phyloP scores from a whole-genome alignment of 2,329 filamentous ascomycete species.

The Cordyceps farinosa region DNA sequence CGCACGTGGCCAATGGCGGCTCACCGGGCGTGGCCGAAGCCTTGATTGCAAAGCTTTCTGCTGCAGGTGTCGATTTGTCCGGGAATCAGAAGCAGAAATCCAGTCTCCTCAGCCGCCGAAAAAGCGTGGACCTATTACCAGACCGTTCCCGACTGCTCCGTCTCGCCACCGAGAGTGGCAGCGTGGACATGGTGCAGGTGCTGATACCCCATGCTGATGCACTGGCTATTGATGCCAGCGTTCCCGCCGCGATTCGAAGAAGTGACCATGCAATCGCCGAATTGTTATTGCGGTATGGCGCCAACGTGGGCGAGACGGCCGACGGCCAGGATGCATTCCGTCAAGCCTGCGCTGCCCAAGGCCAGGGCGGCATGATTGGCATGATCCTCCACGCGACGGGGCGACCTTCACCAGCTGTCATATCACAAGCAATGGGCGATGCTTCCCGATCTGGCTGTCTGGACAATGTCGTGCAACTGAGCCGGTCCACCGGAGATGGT shows the following conservation, averaged over 20 bases:
- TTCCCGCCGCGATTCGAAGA: conserved; percentile 47
- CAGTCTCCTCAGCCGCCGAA: conserved; percentile 45
- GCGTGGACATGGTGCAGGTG: conserved; percentile 52
- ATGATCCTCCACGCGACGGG: conserved; percentile 49
- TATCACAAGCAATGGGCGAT: conserved; percentile 51
- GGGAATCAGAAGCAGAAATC: conserved; percentile 46
- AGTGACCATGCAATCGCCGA: conserved; percentile 43
- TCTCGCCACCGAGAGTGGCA: conserved; percentile 47
- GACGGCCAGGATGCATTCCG: conserved; percentile 54
- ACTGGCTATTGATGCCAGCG: conserved; percentile 45
- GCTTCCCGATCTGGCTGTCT: conserved; percentile 48
- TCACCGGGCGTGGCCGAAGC: conserved; percentile 55
- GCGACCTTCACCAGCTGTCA: conserved; percentile 38
- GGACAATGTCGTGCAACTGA: conserved; percentile 48
- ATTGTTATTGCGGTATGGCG: conserved; percentile 49
- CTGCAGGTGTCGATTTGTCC: conserved; percentile 50
- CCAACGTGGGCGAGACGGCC: conserved; percentile 43
- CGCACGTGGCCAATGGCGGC: conserved; percentile 47
- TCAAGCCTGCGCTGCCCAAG: conserved; percentile 45
- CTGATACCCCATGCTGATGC: conserved; percentile 52
- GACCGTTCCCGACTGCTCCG: conserved; percentile 50
- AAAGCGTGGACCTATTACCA: conserved; percentile 45
- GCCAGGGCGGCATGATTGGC: conserved; percentile 43
- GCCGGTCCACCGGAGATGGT: conserved; percentile 50
- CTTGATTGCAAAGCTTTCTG: conserved; percentile 47